A percentile compares a stretch with the other conserved stretches of the same genome.
These are phyloP conservation scores for Suhomyces panamericanus DNA, from an alignment of 1,139 yeast species.

Conservation along the genomic window DNA sequence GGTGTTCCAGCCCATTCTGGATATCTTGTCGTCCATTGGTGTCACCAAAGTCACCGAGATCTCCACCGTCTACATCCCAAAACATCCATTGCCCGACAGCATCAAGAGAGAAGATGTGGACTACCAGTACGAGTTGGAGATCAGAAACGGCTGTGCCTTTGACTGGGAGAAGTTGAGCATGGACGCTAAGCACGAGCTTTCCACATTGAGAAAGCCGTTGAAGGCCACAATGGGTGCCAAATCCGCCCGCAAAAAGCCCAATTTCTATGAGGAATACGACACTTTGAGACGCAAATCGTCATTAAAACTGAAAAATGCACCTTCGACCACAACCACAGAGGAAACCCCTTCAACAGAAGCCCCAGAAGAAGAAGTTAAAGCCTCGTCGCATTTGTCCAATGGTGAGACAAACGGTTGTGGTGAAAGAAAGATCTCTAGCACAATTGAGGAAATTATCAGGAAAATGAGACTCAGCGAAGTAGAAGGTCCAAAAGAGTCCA, in stretches of 20 bases:
- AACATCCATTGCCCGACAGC: conserved; percentile 9
- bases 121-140: conserved; percentile 9
- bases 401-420: not conserved
- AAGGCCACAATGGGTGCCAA: not conserved
- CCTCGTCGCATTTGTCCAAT: not conserved
- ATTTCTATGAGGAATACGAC: conserved; percentile 10
- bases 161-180: conserved; percentile 11
- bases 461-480: conserved; percentile 6
- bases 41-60: conserved; percentile 9
- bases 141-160: conserved; percentile 12
- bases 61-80: conserved; percentile 10
- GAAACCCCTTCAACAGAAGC: not conserved
- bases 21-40: conserved; percentile 8
- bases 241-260: conserved; percentile 1
- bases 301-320: too few relatives aligned
- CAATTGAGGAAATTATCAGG: conserved; percentile 8
- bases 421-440: not conserved
- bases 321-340: not conserved
- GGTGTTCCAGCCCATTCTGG: conserved; percentile 11
- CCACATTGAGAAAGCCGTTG: conserved; percentile 7
- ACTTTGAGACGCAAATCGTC: conserved; percentile 1
- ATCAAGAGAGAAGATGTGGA: conserved; percentile 7
- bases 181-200: conserved; percentile 9
- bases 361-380: not conserved
- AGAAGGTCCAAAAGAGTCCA: conserved; percentile 2